Conservation (phyloP, 202 grass and related monocot species). For the Zizania palustris region DNA sequence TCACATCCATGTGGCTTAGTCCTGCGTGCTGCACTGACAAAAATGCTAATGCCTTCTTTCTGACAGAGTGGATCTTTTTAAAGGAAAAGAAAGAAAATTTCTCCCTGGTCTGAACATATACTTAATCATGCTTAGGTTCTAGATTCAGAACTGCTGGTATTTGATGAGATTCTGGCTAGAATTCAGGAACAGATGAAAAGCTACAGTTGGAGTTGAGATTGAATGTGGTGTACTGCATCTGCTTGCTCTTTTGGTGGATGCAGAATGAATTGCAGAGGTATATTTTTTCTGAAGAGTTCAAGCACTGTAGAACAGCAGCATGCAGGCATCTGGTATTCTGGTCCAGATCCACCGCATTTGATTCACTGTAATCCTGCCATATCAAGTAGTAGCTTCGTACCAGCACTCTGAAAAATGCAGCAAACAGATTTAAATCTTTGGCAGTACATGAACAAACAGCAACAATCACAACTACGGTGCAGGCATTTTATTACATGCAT, state of each 20-base stretch:
- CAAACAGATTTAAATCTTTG: background rate
- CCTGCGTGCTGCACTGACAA: background rate
- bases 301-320: background rate
- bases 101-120: background rate
- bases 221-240: too few relatives aligned
- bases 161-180: background rate
- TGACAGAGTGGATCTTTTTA: background rate
- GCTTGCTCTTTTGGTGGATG: too few relatives aligned
- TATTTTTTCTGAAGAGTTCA: background rate
- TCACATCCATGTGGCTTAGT: slow-evolving; percentile 19
- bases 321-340: background rate
- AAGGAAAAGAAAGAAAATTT: too few relatives aligned
- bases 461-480: background rate
- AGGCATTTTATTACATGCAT: background rate
- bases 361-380: background rate
- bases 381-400: too few relatives aligned
- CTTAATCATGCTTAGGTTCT: background rate
- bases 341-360: background rate
- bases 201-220: background rate
- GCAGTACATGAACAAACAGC: background rate
- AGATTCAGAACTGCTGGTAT: background rate
- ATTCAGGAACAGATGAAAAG: background rate
- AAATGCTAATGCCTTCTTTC: background rate
- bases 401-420: background rate
- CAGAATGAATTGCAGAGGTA: background rate